phyloP scores from a whole-genome alignment of 352 stramenopile genomes.

The Pythium chondricola region DNA sequence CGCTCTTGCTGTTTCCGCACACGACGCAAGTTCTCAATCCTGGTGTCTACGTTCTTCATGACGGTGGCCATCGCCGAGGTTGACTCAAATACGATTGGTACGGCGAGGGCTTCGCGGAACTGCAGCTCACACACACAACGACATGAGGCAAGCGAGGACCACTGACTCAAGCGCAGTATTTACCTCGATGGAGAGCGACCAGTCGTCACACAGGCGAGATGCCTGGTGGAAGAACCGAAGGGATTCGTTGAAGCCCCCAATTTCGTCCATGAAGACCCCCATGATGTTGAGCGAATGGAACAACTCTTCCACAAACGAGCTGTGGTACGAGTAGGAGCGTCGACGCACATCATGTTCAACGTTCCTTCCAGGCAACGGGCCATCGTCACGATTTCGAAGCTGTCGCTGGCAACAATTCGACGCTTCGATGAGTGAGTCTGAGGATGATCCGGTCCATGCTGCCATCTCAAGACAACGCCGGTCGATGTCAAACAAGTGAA shows the following conservation, averaged over 20 bases:
- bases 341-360: no score
- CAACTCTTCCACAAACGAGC: constrained; percentile 34
- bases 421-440: no score
- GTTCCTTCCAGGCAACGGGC: no score
- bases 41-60: constrained; percentile 6
- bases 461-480: background rate
- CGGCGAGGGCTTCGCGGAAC: constrained; percentile 5
- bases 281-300: constrained; percentile 44
- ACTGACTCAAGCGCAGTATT: background rate
- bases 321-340: constrained; percentile 22
- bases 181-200: constrained; percentile 31
- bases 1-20: constrained; percentile 10
- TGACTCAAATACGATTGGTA: constrained; percentile 23
- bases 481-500: background rate
- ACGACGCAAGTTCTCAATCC: constrained; percentile 7
- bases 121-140: background rate
- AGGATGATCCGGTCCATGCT: no score
- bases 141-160: background rate
- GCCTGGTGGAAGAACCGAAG: constrained; percentile 33
- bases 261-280: constrained; percentile 60
- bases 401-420: constrained; percentile 6
- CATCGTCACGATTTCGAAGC: background rate
- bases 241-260: constrained; percentile 41
- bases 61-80: constrained; percentile 2
- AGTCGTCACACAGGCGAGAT: constrained; percentile 30